Base-by-base conservation (phyloP, 2,329 filamentous ascomycete genomes). In the Aspergillus glaucus region DNA sequence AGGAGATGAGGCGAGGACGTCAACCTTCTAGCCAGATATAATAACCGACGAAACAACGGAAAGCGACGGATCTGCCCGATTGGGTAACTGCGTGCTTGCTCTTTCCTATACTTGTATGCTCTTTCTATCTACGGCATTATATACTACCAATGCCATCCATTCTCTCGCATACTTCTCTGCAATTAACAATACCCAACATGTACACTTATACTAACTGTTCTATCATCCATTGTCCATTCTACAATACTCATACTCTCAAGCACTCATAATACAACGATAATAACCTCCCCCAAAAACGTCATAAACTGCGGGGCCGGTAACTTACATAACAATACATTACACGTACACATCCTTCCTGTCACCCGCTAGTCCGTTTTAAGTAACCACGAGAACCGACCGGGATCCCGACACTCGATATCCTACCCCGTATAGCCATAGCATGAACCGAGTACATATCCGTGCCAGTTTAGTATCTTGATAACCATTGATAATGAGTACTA, bases 321-420 rank as follows among this genome's bases (percentile, higher is more conserved):
- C 6, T 10, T 21, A 41, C 12, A 19, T 19, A 44, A 44, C 42
- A 15, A 7, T 15, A 44, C 17, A 14, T n/a, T 45, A 36, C 43
- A 19, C 7, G 12, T 15, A 15, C 15, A 15, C 15, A 15, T 15
- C 15, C 15, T 15, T 19, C n/a, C 43, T n/a, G 43, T 45, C 28
- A 17, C 6, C 15, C 30, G 30, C 17, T 28, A 41, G 10, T n/a
- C 15, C 21, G 10, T 19, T 26, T 39, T 28, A n/a, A 19, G 34
- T 32, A 24, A 19, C 22, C 15, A 42, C 45, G 45, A 46, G 34
- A 46, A 46, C 37, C 45, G 36, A 42, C 45, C 45, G 45, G 45
- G 36, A 41, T 41, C 21, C 21, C 39, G 17, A 41, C 19, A 14
- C 21, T 40, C 19, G 4, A 21, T 40, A 40, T 34, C 9, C 12